A percentile compares a stretch with the other conserved stretches of the same genome.
These are phyloP conservation scores for Phytopythium aichiense DNA, from an alignment of 352 stramenopile genomes.

Conservation along the genomic window DNA sequence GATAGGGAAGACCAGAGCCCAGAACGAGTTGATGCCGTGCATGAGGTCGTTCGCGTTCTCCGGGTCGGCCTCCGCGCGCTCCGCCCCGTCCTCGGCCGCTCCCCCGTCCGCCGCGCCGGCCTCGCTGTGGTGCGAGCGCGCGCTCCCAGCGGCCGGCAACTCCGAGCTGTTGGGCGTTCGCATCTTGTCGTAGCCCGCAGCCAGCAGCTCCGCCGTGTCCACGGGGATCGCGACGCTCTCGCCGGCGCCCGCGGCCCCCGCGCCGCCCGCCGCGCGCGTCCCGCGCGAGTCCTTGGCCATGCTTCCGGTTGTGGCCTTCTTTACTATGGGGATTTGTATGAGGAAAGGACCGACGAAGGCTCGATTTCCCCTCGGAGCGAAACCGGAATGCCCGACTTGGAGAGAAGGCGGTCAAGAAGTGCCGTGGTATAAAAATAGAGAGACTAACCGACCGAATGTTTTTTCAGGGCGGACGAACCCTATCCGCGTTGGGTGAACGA, in stretches of 20 bases:
- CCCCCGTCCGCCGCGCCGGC: constrained; percentile 6
- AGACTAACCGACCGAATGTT: neutral
- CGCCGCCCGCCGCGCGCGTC: constrained; percentile 6
- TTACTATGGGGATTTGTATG: constrained; percentile 2
- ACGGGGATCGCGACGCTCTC: constrained; percentile 28
- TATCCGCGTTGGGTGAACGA: constrained; percentile 2
- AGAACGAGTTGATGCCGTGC: constrained; percentile 88
- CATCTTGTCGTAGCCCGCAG: constrained; percentile 57
- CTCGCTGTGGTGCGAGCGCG: constrained; percentile 7
- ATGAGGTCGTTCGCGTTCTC: constrained; percentile 68
- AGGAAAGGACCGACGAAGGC: neutral
- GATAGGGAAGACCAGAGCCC: constrained; percentile 78
- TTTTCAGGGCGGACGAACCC: neutral
- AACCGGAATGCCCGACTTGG: neutral
- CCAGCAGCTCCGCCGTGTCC: constrained; percentile 30
- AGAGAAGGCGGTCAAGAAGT: neutral
- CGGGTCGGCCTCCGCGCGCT: constrained; percentile 9
- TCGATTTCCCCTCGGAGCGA: neutral
- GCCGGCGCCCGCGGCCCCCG: constrained; percentile 11
- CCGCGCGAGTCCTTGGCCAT: constrained; percentile 21
- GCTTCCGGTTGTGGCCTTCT: neutral
- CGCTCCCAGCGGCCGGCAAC: constrained; percentile 10
- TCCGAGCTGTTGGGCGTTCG: constrained; percentile 41
- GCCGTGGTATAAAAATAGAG: constrained; percentile 8
- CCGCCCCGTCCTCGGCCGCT: neutral